Conservation (phyloP, 306 rosid genomes). For the Quercus aquifolioides region DNA sequence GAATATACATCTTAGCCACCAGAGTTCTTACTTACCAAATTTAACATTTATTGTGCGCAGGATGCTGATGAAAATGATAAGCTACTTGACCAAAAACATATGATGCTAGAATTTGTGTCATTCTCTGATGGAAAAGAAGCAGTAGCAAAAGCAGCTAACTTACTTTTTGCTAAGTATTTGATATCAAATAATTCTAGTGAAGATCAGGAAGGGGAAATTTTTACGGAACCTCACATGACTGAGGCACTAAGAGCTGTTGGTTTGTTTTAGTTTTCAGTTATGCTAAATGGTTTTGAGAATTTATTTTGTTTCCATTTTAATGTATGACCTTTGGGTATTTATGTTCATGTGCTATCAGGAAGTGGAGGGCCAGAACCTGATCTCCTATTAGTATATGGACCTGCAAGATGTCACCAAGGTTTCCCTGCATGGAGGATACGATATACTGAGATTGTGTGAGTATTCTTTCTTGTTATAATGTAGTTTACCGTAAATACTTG, state of each 20-base stretch:
- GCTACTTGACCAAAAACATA: constrained; percentile 24
- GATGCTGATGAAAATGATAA: constrained; percentile 37
- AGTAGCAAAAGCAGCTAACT: constrained; percentile 70
- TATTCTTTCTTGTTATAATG: constrained; percentile 10
- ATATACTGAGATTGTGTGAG: constrained; percentile 87
- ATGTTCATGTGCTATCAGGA: constrained; percentile 41
- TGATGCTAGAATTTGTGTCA: constrained; percentile 67
- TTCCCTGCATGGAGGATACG: constrained; percentile 93
- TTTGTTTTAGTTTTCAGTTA: constrained; percentile 34
- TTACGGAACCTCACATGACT: constrained; percentile 54
- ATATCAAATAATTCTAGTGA: constrained; percentile 37
- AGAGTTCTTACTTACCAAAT: constrained; percentile 24
- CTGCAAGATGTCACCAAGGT: constrained; percentile 88
- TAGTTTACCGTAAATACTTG: neutral
- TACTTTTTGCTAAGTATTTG: constrained; percentile 51
- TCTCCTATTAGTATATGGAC: constrained; percentile 81
- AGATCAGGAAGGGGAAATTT: constrained; percentile 30
- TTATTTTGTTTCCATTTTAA: constrained; percentile 14
- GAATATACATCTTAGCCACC: too few species aligned
- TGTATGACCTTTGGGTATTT: constrained; percentile 4
- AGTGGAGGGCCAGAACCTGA: constrained; percentile 76
- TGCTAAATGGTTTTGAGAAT: constrained; percentile 21
- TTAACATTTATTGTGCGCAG: constrained; percentile 40
- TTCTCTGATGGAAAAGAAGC: constrained; percentile 78
- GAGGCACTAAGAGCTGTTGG: constrained; percentile 75